Percentiles rank a stretch among this genome's conserved stretches.
Evolutionary conservation across 805 yeast genomes (phyloP).

Genomic region (Tetrapisispora nanseiensis): DNA sequence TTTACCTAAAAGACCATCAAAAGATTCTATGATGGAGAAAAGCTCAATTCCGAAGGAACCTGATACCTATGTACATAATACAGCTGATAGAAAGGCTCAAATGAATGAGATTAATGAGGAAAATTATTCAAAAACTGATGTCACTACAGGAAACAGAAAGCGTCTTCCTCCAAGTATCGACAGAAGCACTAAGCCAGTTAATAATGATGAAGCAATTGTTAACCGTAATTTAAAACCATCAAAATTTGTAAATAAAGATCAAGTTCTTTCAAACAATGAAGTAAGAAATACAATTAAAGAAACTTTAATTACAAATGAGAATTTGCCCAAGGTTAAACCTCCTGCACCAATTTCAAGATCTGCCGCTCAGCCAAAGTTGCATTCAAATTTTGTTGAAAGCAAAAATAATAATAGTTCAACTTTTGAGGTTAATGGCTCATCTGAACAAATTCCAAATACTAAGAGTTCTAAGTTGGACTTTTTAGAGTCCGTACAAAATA

Average conservation of each 20-base stretch:
- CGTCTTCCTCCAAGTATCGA: not conserved
- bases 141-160: not conserved
- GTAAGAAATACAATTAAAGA: not conserved
- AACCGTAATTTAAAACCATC: not conserved
- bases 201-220: no score
- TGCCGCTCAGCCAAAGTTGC: constrained; percentile 4
- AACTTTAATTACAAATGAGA: not conserved
- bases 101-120: not conserved
- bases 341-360: constrained; percentile 1
- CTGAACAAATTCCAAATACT: not conserved
- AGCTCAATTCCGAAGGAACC: not conserved
- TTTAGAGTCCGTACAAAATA: constrained; percentile 17
- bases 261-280: not conserved
- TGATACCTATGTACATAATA: not conserved
- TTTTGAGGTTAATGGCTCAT: not conserved
- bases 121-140: not conserved
- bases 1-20: constrained; percentile 5
- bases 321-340: not conserved
- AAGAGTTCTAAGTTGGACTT: constrained; percentile 9
- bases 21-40: not conserved
- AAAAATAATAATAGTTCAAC: not conserved
- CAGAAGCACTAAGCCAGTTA: not conserved
- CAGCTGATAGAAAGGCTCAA: not conserved
- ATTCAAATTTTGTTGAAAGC: not conserved
- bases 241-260: not conserved